Conservation (phyloP, 2,329 filamentous ascomycete genomes). For the Aureobasidium melanogenum region DNA sequence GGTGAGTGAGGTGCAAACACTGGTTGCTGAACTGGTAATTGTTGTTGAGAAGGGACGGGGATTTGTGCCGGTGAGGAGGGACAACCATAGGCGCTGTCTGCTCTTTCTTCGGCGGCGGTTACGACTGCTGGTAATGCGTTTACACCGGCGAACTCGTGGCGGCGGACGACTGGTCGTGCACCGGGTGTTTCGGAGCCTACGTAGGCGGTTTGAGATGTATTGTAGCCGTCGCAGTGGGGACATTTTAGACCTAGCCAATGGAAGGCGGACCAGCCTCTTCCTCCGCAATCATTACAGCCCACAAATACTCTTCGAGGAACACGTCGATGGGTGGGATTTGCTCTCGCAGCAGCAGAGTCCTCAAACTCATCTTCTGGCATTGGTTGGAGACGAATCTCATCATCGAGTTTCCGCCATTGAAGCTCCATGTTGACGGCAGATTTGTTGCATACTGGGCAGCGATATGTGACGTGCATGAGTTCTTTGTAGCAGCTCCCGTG, state of each 20-base stretch:
- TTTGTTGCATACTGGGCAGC: slow-evolving; percentile 93
- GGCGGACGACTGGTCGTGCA: slow-evolving; percentile 15
- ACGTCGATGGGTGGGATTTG: not conserved
- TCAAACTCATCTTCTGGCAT: slow-evolving; percentile 56
- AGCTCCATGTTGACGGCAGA: slow-evolving; percentile 97
- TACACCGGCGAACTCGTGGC: slow-evolving; percentile 28
- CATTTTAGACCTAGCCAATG: slow-evolving; percentile 96
- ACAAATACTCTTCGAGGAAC: slow-evolving; percentile 55
- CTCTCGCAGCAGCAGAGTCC: slow-evolving; percentile 1
- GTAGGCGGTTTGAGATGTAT: slow-evolving; percentile 41
- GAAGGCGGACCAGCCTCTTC: slow-evolving; percentile 76
- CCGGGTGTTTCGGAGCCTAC: slow-evolving; percentile 27
- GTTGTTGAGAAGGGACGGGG: not conserved
- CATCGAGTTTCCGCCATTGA: slow-evolving; percentile 83
- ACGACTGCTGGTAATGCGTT: slow-evolving; percentile 19
- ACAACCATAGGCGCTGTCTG: slow-evolving; percentile 15
- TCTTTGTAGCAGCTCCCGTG: slow-evolving; percentile 83
- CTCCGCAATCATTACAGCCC: slow-evolving; percentile 90
- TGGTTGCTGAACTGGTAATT: not conserved
- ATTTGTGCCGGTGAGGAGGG: slow-evolving; percentile 2
- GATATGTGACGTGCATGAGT: slow-evolving; percentile 84
- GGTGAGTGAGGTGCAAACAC: not conserved
- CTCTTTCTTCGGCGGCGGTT: slow-evolving; percentile 12
- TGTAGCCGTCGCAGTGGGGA: slow-evolving; percentile 48
- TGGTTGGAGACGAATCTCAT: slow-evolving; percentile 77